Conservation (phyloP, 495 filamentous ascomycete genomes). For the Annulohypoxylon moriforme region DNA sequence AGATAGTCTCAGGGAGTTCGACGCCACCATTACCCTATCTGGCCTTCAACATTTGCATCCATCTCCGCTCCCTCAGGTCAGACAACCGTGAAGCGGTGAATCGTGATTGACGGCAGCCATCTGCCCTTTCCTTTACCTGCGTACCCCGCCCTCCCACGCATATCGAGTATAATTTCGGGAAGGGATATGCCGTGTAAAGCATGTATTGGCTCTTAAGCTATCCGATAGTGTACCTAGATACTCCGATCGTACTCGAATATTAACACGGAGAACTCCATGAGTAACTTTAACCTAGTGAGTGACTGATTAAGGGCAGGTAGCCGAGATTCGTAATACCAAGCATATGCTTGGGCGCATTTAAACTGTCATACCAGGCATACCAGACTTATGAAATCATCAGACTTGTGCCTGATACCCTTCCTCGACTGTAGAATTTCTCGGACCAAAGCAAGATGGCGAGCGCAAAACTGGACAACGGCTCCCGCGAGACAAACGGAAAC, state of each 20-base stretch:
- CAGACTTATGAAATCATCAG: neutral
- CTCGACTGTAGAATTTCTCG: conserved; percentile 1
- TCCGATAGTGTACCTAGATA: conserved; percentile 3
- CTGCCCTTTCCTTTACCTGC: neutral
- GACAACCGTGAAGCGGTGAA: conserved; percentile 15
- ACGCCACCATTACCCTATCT: neutral
- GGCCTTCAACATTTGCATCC: too few relatives aligned
- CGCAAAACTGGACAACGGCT: conserved; percentile 17
- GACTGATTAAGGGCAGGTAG: neutral
- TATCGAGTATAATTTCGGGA: neutral
- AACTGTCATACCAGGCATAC: conserved; percentile 1
- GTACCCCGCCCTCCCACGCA: conserved; percentile 11
- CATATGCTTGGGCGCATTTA: conserved; percentile 16
- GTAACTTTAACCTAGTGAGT: neutral
- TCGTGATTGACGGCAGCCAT: neutral
- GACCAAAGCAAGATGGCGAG: conserved; percentile 27
- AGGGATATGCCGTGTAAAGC: conserved; percentile 18
- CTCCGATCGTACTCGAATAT: neutral
- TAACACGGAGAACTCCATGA: conserved; percentile 2
- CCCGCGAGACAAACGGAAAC: conserved; percentile 27
- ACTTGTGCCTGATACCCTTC: neutral
- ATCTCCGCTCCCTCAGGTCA: neutral
- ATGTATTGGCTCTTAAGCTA: conserved; percentile 17
- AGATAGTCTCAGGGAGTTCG: neutral
- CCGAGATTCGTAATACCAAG: conserved; percentile 5